phyloP scores from a whole-genome alignment of 192 early-diverging fungal genomes.

The Coemansia sp. region DNA sequence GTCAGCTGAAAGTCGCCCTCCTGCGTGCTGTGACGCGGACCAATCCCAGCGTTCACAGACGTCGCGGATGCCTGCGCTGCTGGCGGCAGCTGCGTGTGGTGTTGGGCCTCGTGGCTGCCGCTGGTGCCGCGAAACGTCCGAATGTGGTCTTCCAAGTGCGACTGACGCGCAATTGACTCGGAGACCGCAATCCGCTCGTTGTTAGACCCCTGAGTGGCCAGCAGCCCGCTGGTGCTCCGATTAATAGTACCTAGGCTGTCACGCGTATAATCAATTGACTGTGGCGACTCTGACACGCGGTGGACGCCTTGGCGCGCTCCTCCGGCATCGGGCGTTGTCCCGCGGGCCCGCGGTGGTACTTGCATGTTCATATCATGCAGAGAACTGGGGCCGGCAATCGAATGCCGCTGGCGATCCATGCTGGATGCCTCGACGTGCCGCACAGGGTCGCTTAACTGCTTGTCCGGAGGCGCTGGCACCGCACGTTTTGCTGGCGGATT shows the following conservation, averaged over 20 bases:
- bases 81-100: neutral
- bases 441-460: neutral
- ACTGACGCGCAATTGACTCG: slow-evolving; percentile 42
- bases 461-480: neutral
- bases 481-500: neutral
- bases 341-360: neutral
- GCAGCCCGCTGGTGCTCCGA: neutral
- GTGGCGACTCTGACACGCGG: slow-evolving; percentile 28
- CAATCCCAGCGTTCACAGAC: neutral
- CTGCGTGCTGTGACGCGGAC: neutral
- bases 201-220: neutral
- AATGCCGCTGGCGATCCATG: neutral
- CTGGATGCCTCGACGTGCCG: neutral
- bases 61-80: neutral
- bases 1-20: slow-evolving; percentile 32
- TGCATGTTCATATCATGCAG: neutral
- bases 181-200: slow-evolving; percentile 11
- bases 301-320: neutral
- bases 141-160: slow-evolving; percentile 41
- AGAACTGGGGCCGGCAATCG: neutral
- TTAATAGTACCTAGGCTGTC: slow-evolving; percentile 3
- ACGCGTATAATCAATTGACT: slow-evolving; percentile 11
- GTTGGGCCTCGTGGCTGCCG: neutral
- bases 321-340: neutral
- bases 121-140: slow-evolving; percentile 25